phyloP scores from a whole-genome alignment of 768 basidiomycete genomes.

The Clathrus columnatus region DNA sequence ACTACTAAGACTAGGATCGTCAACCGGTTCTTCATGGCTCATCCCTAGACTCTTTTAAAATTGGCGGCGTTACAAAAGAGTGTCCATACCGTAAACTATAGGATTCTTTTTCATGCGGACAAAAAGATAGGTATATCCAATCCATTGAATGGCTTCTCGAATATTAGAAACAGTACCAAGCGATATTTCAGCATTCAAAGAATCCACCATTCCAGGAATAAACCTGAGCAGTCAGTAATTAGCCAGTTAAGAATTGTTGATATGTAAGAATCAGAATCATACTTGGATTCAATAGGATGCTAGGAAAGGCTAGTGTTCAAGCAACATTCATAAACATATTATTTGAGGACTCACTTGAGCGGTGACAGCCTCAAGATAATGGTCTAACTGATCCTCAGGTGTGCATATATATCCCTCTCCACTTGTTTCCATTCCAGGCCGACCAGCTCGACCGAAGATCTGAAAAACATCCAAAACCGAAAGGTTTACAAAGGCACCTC shows the following conservation, averaged over 20 bases:
- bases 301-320: conserved; percentile 25
- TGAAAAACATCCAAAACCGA: conserved; percentile 94
- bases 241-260: too few species aligned
- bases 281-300: conserved; percentile 97
- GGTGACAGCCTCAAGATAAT: conserved; percentile 82
- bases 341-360: conserved; percentile 52
- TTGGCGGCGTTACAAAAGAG: background rate
- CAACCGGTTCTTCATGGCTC: conserved; percentile 48
- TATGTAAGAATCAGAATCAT: conserved; percentile 19
- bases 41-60: conserved; percentile 47
- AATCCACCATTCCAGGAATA: conserved; percentile 73
- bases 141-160: conserved; percentile 84
- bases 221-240: conserved; percentile 38
- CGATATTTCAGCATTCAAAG: conserved; percentile 91
- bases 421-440: conserved; percentile 79
- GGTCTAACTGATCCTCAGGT: conserved; percentile 82
- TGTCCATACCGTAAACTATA: conserved; percentile 60
- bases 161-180: conserved; percentile 88
- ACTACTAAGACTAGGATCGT: conserved; percentile 67
- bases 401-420: conserved; percentile 98
- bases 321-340: background rate
- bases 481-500: conserved; percentile 85
- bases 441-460: conserved; percentile 94
- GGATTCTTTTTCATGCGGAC: conserved; percentile 94
- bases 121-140: conserved; percentile 94